Base-by-base conservation (phyloP, 2,329 filamentous ascomycete species). In the Aschersonia sp. region DNA sequence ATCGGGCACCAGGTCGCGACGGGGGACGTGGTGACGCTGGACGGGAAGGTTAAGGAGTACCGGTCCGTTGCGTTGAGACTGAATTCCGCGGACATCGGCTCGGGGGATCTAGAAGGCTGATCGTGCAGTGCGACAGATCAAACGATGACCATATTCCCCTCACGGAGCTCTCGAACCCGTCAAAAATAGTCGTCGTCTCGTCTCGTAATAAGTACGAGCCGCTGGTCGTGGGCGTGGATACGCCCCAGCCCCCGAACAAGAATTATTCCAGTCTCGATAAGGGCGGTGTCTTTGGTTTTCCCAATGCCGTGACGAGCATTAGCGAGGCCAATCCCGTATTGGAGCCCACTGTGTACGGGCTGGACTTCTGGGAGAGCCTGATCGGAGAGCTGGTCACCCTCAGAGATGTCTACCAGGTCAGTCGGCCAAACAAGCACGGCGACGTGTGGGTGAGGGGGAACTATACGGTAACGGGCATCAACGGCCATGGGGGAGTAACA, bases 341-440 rank as follows among this genome's bases (percentile, higher is more conserved):
- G 40, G 61, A 82, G 51, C 82, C 82, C 2, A 64, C 65, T 29
- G 63, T 67, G 42, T 86, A 80, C 56, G 83, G 82, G 2, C 66
- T 86, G 31, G 83, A 86, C 60, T 87, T 85, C 58, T 86, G 82
- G 83, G 79, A 86, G 70, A 80, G 75, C 52, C 63, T 86, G 50
- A 70, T 68, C 47, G 83, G 82, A 31, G 80, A 85, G 61, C 67
- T 85, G 5, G 81, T 87, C 10, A 84, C 77, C 0, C 65, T 86
- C 44, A 70, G 69, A 53, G 70, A 64, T 44, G 74, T 78, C 1
- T 71, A 66, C 9, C 78, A 76, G 43, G 62, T 85, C 44, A 69
- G 72, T 46, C 75, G 75, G 48, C 77, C 82, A 2, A 85, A 80
- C 58, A 66, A 61, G 47, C 85, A 72, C 56, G 80, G 81, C 30